Conservation (phyloP, 2,329 filamentous ascomycete species). For the Biscogniauxia mediterranea region DNA sequence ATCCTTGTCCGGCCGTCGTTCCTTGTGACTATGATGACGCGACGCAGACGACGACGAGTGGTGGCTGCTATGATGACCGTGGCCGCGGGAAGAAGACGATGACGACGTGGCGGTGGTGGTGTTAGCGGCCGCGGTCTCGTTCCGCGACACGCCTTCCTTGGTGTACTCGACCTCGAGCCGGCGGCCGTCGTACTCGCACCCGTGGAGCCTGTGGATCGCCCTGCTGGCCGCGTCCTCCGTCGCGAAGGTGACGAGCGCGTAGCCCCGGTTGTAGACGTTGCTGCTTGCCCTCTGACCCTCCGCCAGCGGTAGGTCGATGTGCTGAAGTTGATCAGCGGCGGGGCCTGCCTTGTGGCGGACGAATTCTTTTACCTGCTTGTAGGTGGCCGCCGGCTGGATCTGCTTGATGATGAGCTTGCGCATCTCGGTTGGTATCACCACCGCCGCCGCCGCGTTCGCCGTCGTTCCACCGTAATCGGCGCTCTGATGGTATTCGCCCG, state of each 20-base stretch:
- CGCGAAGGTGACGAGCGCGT: slow-evolving; percentile 27
- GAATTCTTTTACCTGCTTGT: slow-evolving; percentile 28
- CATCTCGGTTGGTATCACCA: slow-evolving; percentile 22
- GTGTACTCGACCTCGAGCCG: slow-evolving; percentile 25
- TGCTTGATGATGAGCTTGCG: slow-evolving; percentile 33
- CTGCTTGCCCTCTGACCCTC: slow-evolving; percentile 14
- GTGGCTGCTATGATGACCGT: background rate
- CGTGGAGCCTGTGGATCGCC: slow-evolving; percentile 27
- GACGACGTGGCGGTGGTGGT: background rate
- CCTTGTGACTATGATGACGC: slow-evolving; percentile 10
- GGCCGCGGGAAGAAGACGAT: slow-evolving; percentile 7
- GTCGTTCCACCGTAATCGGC: slow-evolving; percentile 13
- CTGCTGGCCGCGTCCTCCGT: slow-evolving; percentile 28
- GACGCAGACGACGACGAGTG: background rate
- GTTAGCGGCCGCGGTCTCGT: slow-evolving; percentile 15
- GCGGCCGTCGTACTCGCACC: slow-evolving; percentile 25
- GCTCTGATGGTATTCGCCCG: slow-evolving; percentile 17
- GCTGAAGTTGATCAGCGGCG: slow-evolving; percentile 25
- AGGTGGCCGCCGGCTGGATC: slow-evolving; percentile 23
- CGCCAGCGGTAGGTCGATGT: slow-evolving; percentile 27
- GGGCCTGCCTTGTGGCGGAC: slow-evolving; percentile 27
- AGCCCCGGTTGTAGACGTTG: slow-evolving; percentile 23
- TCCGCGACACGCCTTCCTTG: slow-evolving; percentile 29
- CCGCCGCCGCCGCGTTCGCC: slow-evolving; percentile 12
- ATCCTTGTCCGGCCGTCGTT: slow-evolving; percentile 16